Percentiles rank a stretch among this genome's conserved stretches.
Conservation (phyloP, 148 eudicot species). For the Rhododendron griersonianum region DNA sequence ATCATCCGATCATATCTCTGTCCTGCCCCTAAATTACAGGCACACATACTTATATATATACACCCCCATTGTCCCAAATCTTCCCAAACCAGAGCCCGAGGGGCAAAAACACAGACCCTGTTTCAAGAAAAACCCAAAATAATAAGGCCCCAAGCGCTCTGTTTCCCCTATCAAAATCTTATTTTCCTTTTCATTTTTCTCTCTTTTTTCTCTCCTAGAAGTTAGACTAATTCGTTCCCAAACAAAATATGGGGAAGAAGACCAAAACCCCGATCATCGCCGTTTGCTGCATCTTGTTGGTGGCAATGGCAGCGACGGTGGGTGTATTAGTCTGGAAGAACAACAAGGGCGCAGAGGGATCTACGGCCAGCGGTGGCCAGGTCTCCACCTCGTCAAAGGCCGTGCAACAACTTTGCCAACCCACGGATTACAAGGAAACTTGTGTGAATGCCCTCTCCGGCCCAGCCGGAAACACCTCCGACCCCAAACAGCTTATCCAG, state of each 20-base stretch:
- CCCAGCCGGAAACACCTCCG: conserved; percentile 19
- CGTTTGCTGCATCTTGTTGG: neutral
- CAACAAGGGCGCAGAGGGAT: neutral
- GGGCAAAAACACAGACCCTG: neutral
- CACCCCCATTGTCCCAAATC: neutral
- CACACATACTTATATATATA: neutral
- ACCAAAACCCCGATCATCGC: neutral
- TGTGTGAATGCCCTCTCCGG: conserved; percentile 27
- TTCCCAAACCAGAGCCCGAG: neutral
- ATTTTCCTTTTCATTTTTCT: neutral
- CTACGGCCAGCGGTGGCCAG: neutral
- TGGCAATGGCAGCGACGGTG: neutral
- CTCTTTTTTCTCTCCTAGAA: neutral
- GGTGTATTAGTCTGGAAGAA: neutral
- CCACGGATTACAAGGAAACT: conserved; percentile 20
- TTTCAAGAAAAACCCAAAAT: neutral
- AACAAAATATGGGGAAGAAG: neutral
- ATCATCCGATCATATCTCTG: neutral
- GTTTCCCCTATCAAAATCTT: neutral
- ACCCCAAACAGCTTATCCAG: conserved; percentile 40
- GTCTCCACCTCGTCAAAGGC: neutral
- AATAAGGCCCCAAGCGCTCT: neutral
- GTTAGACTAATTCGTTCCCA: neutral
- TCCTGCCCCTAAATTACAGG: neutral
- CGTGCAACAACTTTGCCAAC: conserved; percentile 1